Evolutionary conservation across 2,329 filamentous ascomycete species (phyloP).

Genomic region (Exutisphaerella laricina): DNA sequence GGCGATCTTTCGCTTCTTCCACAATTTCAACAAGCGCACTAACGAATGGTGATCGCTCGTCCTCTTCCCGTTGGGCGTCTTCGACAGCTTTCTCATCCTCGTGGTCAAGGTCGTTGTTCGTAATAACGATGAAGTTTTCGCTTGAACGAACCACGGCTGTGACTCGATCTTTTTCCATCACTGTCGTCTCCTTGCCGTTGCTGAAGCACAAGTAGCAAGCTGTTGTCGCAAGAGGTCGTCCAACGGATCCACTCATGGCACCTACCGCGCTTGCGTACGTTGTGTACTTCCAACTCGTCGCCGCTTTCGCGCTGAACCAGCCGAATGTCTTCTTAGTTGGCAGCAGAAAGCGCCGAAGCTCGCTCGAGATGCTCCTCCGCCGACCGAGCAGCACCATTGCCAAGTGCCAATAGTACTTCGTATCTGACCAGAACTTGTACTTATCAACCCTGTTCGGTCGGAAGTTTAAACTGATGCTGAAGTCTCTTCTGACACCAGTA

Average conservation of each 20-base stretch:
- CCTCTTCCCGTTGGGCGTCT: conserved; percentile 8
- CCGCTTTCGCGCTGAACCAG: not conserved
- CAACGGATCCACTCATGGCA: conserved; percentile 25
- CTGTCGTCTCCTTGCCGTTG: conserved; percentile 43
- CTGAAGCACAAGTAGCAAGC: conserved; percentile 55
- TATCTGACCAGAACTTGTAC: conserved; percentile 28
- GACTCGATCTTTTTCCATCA: conserved; percentile 53
- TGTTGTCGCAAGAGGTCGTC: conserved; percentile 39
- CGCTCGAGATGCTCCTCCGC: conserved; percentile 49
- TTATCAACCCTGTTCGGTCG: conserved; percentile 45
- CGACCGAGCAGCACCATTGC: conserved; percentile 50
- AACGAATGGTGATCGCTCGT: conserved; percentile 7
- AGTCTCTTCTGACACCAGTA: conserved; percentile 44
- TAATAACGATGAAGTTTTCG: conserved; percentile 49
- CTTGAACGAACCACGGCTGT: conserved; percentile 43
- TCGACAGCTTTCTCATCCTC: conserved; percentile 18
- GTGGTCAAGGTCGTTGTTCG: conserved; percentile 49
- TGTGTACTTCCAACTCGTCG: conserved; percentile 5
- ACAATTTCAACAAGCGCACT: conserved; percentile 27
- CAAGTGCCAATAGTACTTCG: conserved; percentile 46
- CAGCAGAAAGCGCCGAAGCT: conserved; percentile 44
- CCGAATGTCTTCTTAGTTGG: conserved; percentile 16
- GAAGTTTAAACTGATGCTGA: conserved; percentile 50
- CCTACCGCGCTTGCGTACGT: conserved; percentile 30
- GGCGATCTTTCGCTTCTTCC: conserved; percentile 33